Base-by-base conservation (phyloP, 768 basidiomycete genomes). In the Lactarius evosmus region DNA sequence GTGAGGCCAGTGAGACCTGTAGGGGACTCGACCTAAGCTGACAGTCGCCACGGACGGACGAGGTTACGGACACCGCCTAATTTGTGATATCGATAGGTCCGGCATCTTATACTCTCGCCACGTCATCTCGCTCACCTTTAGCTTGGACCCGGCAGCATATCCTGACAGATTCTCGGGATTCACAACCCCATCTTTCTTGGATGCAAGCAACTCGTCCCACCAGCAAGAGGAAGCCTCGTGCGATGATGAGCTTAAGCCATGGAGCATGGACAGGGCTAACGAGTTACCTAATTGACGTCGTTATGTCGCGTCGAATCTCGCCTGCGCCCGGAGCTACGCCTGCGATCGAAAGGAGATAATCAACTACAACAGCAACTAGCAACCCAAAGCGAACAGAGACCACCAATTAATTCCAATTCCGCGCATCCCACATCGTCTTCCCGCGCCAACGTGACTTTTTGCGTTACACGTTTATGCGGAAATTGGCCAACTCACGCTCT, bases 401-500 rank as follows among this genome's bases (percentile, higher is more conserved):
- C 29, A 12, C 19, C 19, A 34, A n/a, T 17, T 9, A 72, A 79
- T 60, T 72, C 94, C 96, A 86, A 86, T 99, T 97, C 70, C 98
- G 97, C 74, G 98, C 97, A 49, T 96, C 97, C 97, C 97, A 98
- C 71, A 89, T 77, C n/a, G n/a, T n/a, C n/a, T n/a, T n/a, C n/a
- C n/a, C n/a, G n/a, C n/a, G 3, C 91, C 95, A 99, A 99, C 8
- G 97, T 99, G 73, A 99, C 98, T 81, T 99, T 99, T 78, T 96
- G 94, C n/a, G 87, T 81, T 25, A 97, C 97, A 38, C 97, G 85
- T 75, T 94, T 93, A 74, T 99, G 97, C n/a, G n/a, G n/a, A n/a
- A n/a, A n/a, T n/a, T n/a, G n/a, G n/a, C n/a, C n/a, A n/a, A n/a
- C n/a, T n/a, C n/a, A n/a, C n/a, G n/a, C n/a, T n/a, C n/a, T n/a